Evolutionary conservation across 768 basidiomycete species (phyloP), one percentile per base, ranked within the genome.

Genomic region (Lactarius deliciosus): DNA sequence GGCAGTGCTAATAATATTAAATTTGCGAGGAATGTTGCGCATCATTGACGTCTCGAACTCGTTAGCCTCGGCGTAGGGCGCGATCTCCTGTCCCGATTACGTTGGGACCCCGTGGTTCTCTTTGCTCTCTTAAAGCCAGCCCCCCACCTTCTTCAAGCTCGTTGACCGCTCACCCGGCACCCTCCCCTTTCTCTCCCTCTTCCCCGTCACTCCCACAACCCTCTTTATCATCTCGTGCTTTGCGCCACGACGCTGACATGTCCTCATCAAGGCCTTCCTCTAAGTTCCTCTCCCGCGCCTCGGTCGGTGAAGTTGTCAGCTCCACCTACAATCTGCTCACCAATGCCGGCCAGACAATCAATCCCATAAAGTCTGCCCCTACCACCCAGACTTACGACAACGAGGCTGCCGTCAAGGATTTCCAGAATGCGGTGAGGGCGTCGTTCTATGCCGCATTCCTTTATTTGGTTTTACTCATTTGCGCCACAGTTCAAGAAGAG

Each of bases 401-500:
- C 3, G 66, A 67, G 20, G 20, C 57, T 1, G 61, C 66, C 2
- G 53, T 63, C 32, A 45, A 1, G 32, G 66, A 59, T 3, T 67
- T 67, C 58, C 32, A 67, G 57, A 53, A 50, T 13, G 40, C 34
- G 11, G 66, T 67, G 28, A 28, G 66, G 11, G 28, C 40, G 20
- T 22, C 13, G 47, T 50, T 20, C n/a, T 34, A 34, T 22, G 40
- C 25, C 8, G n/a, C 22, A 5, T 50, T 25, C 3, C 2, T n/a
- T 7, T 32, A 28, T 50, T 40, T 5, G 56, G 20, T 10, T 30
- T 45, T 20, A 30, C 47, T 43, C 45, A 9, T 22, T 34, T 3
- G 32, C 36, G 9, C 18, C 3, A 10, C 43, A 68, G 66, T 68
- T 68, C 62, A 64, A 64, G 53, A 68, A 40, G 54, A 57, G 34